phyloP scores from a whole-genome alignment of 2,329 filamentous ascomycete species.

The Penicillium oxalicum region DNA sequence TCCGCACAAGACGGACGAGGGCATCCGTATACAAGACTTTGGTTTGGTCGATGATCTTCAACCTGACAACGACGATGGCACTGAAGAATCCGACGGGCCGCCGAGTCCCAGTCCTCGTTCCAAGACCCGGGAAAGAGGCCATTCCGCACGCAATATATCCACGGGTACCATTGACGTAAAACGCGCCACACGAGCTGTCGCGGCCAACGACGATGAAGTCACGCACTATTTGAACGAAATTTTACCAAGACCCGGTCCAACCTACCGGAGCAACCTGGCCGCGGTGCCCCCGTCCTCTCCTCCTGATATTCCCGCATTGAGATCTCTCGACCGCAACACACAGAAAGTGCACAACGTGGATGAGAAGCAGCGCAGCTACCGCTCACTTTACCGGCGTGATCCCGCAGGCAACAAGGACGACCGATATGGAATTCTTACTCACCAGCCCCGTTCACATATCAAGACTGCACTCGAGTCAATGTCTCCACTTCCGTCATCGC shows the following conservation, averaged over 20 bases:
- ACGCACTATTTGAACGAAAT: conserved; percentile 20
- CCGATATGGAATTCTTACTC: conserved; percentile 12
- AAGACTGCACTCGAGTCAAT: conserved; percentile 28
- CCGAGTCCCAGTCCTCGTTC: conserved; percentile 33
- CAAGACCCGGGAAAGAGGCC: conserved; percentile 23
- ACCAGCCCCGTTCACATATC: conserved; percentile 20
- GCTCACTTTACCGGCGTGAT: conserved; percentile 21
- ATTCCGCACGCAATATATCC: conserved; percentile 12
- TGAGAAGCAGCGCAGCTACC: conserved; percentile 20
- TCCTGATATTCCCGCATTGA: conserved; percentile 22
- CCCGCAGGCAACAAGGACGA: conserved; percentile 12
- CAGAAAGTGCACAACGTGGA: conserved; percentile 19
- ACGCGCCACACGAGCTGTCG: conserved; percentile 18
- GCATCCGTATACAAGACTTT: conserved; percentile 26
- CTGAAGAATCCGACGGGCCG: conserved; percentile 28
- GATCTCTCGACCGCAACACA: conserved; percentile 17
- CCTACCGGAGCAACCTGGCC: conserved; percentile 9
- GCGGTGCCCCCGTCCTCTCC: conserved; percentile 28
- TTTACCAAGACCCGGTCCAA: conserved; percentile 15
- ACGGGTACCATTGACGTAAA: conserved; percentile 21
- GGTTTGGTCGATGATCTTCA: conserved; percentile 17
- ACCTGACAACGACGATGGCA: conserved; percentile 18
- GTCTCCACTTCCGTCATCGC: conserved; percentile 16
- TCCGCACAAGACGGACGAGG: conserved; percentile 26
- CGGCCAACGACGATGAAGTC: conserved; percentile 25